Base-by-base conservation (phyloP, 352 stramenopile genomes). In the Phytophthora pluvialis region DNA sequence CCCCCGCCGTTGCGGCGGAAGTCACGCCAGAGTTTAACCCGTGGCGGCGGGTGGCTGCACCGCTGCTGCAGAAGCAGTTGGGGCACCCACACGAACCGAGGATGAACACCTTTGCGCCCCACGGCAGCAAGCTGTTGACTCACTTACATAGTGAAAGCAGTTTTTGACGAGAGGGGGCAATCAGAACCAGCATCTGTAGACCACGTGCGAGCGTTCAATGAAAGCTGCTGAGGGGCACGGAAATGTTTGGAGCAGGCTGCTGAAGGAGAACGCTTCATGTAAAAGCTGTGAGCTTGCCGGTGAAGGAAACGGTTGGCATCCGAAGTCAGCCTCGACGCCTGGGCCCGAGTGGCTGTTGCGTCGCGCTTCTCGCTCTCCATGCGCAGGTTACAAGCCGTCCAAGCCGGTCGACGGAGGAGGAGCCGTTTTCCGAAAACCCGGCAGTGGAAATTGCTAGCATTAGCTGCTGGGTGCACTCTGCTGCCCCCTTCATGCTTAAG, bases 51-150 rank as follows among this genome's bases (percentile, higher is more conserved):
- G 38, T 60, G 42, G 26, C 29, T 31, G 5, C 25, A 45, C 8
- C 43, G 3, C 48, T 53, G 52, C 47, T n/a, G 33, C 12, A 38
- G 51, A 71, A 67, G 50, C 63, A 63, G 63, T 67, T 67, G 63
- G 56, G 35, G 15, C 45, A 64, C 36, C 25, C 51, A 18, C 26
- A 18, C 33, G 32, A 32, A 44, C 26, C 38, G 13, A 38, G 15
- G 31, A 25, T 35, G 39, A 60, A 38, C n/a, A 13, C 35, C 12
- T 45, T 35, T 52, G 26, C 49, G 32, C 44, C 29, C 28, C 9
- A 21, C 32, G 16, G 6, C 21, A 28, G 13, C 38, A 35, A 21
- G 48, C 36, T 15, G 39, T 47, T 63, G 54, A 63, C 43, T 61
- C 29, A 47, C 21, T 21, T 60, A 33, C 21, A 36, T 31, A 7